Base-by-base conservation (phyloP, 208 protist genomes). In the Trypanosoma melophagium region DNA sequence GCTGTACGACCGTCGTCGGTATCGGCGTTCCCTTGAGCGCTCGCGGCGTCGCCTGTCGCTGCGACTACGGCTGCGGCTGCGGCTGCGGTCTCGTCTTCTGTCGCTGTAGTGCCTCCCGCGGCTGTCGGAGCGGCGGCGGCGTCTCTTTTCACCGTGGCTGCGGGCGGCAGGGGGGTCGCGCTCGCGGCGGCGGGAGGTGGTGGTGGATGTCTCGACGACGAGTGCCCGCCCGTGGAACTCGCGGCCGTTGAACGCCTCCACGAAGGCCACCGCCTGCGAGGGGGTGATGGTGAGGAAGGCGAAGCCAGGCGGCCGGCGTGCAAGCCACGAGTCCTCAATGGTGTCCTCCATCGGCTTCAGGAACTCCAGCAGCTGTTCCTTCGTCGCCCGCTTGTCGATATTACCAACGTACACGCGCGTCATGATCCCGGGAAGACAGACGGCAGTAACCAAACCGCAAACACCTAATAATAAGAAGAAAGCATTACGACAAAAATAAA, bases 391-490 rank as follows among this genome's bases (percentile, higher is more conserved):
- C 51, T 64, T 72, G 38, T 68, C 72, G 52, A 69, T 70, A 50
- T 70, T 77, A 51, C 60, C 72, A n/a, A 70, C 60, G 53, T 68
- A 77, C 21, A 71, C 65, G 44, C 60, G 72, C 55, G 72, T 63
- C 72, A 70, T 72, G 16, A 41, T 12, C 14, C 16, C 12, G 22
- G 44, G 60, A 13, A 24, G 31, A 58, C 17, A 41, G 24, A 19
- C 42, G 61, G 61, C 42, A 47, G 16, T 47, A 24, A 17, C 13
- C 22, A 28, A 35, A 8, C 45, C 24, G 47, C 24, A 22, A 70
- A 61, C 44, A 25, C n/a, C 31, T 63, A 35, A 50, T 45, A n/a
- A 62, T 4, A 38, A n/a, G 19, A 69, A 35, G 28, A 35, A 35
- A 35, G 5, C 5, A 35, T 35, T 5, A 35, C 28, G 28, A 5